phyloP scores from a whole-genome alignment of 768 basidiomycete species.

The Gloeopeniophorella convolvens region DNA sequence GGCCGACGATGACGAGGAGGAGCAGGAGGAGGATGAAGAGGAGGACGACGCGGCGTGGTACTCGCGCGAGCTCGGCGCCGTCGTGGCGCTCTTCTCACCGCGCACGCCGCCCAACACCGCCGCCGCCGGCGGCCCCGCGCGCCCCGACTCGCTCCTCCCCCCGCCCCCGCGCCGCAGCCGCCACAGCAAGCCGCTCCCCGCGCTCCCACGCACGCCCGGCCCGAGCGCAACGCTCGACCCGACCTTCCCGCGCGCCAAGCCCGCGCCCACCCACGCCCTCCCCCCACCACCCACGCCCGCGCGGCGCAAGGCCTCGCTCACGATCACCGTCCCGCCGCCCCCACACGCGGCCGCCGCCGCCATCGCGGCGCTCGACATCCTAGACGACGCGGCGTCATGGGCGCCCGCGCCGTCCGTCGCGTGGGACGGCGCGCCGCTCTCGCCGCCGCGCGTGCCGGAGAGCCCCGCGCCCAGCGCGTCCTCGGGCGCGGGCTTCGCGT shows the following conservation, averaged over 20 bases:
- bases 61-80: slow-evolving; percentile 45
- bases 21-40: slow-evolving; percentile 33
- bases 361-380: too few relatives aligned
- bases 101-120: slow-evolving; percentile 11
- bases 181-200: slow-evolving; percentile 35
- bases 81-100: slow-evolving; percentile 39
- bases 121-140: too few relatives aligned
- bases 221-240: slow-evolving; percentile 32
- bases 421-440: slow-evolving; percentile 25
- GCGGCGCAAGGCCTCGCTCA: slow-evolving; percentile 25
- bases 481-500: too few relatives aligned
- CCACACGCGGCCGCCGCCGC: slow-evolving; percentile 42
- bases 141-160: slow-evolving; percentile 36
- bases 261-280: slow-evolving; percentile 23
- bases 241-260: slow-evolving; percentile 27
- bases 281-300: slow-evolving; percentile 21
- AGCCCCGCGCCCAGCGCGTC: slow-evolving; percentile 5
- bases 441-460: slow-evolving; percentile 13
- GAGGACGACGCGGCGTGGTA: slow-evolving; percentile 56
- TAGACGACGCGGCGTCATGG: slow-evolving; percentile 20
- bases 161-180: slow-evolving; percentile 26
- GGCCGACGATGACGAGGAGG: slow-evolving; percentile 30
- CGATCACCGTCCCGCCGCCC: slow-evolving; percentile 28
- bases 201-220: slow-evolving; percentile 31
- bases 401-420: slow-evolving; percentile 16